These are phyloP conservation scores for Ogataea trehalophila DNA, from an alignment of 805 yeast species.

Conservation along the genomic window DNA sequence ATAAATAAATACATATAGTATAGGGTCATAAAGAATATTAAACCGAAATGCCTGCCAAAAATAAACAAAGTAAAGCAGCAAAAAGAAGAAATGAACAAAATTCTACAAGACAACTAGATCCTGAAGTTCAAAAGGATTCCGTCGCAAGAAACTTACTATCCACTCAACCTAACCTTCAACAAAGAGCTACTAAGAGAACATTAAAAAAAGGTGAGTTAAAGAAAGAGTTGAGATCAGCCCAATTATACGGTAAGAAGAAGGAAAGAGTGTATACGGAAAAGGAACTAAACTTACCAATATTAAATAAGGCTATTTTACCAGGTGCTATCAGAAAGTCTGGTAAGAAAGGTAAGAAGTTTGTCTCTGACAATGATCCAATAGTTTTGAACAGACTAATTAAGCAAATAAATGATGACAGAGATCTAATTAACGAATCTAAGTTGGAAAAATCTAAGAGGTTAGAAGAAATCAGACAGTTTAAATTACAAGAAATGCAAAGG, in stretches of 20 bases:
- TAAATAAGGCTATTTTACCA: slow-evolving; percentile 81
- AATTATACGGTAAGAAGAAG: slow-evolving; percentile 63
- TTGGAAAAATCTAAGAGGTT: slow-evolving; percentile 84
- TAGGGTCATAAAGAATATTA: neutral
- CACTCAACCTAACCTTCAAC: slow-evolving; percentile 53
- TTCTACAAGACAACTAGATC: slow-evolving; percentile 49
- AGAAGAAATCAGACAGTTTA: slow-evolving; percentile 84
- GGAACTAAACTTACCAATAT: slow-evolving; percentile 71
- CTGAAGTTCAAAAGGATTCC: slow-evolving; percentile 63
- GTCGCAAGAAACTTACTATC: slow-evolving; percentile 65
- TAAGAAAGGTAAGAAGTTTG: slow-evolving; percentile 81
- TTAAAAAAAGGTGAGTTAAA: slow-evolving; percentile 50
- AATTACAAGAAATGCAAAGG: slow-evolving; percentile 80
- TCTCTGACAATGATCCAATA: slow-evolving; percentile 61
- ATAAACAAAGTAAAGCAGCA: slow-evolving; percentile 49
- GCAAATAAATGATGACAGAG: slow-evolving; percentile 77
- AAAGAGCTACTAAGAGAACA: slow-evolving; percentile 48
- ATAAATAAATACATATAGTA: neutral
- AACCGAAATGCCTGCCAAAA: slow-evolving; percentile 26
- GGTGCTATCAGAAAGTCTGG: slow-evolving; percentile 75
- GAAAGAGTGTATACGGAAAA: slow-evolving; percentile 64
- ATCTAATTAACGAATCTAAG: slow-evolving; percentile 77
- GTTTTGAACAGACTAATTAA: slow-evolving; percentile 66
- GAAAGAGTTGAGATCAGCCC: slow-evolving; percentile 59
- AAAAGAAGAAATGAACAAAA: slow-evolving; percentile 52